Percentiles rank a stretch among this genome's conserved stretches.
phyloP scores from a whole-genome alignment of 805 yeast genomes.

The Zygosaccharomyces bisporus region DNA sequence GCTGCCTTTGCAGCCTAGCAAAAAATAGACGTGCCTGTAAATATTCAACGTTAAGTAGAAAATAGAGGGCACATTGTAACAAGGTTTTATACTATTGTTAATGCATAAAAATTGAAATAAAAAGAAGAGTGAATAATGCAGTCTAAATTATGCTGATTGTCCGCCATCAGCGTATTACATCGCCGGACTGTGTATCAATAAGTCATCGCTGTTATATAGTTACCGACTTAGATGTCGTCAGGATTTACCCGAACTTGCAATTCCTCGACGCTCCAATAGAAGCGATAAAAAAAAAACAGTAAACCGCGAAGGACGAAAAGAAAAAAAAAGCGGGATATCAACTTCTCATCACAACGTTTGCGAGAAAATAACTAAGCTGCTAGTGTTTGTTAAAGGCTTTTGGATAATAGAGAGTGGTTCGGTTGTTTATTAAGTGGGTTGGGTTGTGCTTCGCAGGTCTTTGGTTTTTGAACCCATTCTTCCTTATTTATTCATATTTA shows the following conservation, averaged over 20 bases:
- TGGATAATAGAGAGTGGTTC: too few relatives aligned
- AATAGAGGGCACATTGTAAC: not conserved
- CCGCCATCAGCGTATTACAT: too few relatives aligned
- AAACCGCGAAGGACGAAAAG: not conserved
- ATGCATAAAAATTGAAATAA: not conserved
- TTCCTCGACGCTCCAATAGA: not conserved
- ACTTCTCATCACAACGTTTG: not conserved
- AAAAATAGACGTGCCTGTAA: conserved; percentile 8
- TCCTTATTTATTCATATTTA: conserved; percentile 1
- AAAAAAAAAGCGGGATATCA: not conserved
- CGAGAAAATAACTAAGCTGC: too few relatives aligned
- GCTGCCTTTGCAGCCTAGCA: conserved; percentile 36
- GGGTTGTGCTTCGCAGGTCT: not conserved
- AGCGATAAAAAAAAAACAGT: not conserved
- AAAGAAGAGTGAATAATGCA: not conserved
- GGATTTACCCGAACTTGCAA: not conserved
- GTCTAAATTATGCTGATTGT: not conserved
- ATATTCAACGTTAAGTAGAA: not conserved
- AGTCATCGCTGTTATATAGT: too few relatives aligned
- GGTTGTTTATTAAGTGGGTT: not conserved
- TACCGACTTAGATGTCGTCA: not conserved
- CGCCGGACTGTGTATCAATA: too few relatives aligned
- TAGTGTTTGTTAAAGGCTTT: too few relatives aligned
- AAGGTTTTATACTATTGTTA: too few relatives aligned
- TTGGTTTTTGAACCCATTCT: too few relatives aligned